A percentile compares a stretch with the other conserved stretches of the same genome.
Conservation (phyloP, 768 basidiomycete species). For the Coprinopsis cinerea region DNA sequence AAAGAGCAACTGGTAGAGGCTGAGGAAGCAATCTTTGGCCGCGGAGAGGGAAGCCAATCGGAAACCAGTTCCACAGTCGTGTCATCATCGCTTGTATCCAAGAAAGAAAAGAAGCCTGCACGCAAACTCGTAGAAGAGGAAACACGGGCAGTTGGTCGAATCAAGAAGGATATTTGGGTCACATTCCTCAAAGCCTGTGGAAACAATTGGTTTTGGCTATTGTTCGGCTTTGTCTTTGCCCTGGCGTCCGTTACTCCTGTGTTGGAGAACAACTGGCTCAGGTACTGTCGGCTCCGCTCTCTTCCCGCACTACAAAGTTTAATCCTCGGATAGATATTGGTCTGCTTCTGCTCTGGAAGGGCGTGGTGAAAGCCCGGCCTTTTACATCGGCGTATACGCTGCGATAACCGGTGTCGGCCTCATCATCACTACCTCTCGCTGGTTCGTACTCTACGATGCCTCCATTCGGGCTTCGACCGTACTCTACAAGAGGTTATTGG, state of each 20-base stretch:
- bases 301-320: conserved; percentile 3
- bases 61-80: conserved; percentile 35
- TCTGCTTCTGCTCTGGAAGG: conserved; percentile 41
- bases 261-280: conserved; percentile 67
- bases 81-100: conserved; percentile 24
- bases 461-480: conserved; percentile 78
- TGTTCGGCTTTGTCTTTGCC: conserved; percentile 47
- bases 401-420: conserved; percentile 36
- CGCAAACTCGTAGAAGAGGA: conserved; percentile 85
- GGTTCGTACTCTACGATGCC: conserved; percentile 73
- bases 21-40: conserved; percentile 29
- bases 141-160: conserved; percentile 68
- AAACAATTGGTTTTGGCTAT: conserved; percentile 50
- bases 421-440: conserved; percentile 52
- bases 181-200: conserved; percentile 33
- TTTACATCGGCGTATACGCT: conserved; percentile 71
- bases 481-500: conserved; percentile 70
- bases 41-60: conserved; percentile 45
- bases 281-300: conserved; percentile 24
- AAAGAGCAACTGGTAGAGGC: conserved; percentile 42
- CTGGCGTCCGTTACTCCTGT: conserved; percentile 62
- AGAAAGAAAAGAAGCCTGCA: conserved; percentile 38
- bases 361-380: conserved; percentile 41
- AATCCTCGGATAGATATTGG: conserved; percentile 39
- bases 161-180: conserved; percentile 60